Conservation (phyloP, 75 land plant species). For the Azolla pinnata region DNA sequence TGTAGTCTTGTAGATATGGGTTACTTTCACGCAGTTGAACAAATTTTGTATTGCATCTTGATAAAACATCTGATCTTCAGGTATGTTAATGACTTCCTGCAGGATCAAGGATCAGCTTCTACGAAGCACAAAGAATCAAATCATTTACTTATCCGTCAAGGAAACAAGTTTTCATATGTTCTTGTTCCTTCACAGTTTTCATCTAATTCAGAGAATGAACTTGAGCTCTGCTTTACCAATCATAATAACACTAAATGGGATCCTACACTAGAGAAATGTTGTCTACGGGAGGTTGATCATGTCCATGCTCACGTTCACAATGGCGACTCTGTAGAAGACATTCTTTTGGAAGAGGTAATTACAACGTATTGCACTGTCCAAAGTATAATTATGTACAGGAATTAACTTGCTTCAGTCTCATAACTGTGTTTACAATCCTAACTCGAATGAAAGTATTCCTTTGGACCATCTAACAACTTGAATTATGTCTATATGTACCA, state of each 20-base stretch:
- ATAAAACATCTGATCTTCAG: no score
- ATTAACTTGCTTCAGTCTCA: not conserved
- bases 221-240: constrained; percentile 20
- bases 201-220: constrained; percentile 2
- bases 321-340: constrained; percentile 25
- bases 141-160: constrained; percentile 21
- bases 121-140: constrained; percentile 19
- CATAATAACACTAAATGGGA: constrained; percentile 16
- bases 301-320: constrained; percentile 37
- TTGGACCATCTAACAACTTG: no score
- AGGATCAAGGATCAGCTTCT: no score
- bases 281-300: constrained; percentile 23
- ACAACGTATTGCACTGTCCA: constrained; percentile 1
- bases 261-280: constrained; percentile 18
- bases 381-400: not conserved
- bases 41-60: no score
- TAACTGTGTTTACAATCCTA: no score
- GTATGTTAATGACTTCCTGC: no score
- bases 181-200: constrained; percentile 13
- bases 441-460: no score
- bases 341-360: constrained; percentile 29
- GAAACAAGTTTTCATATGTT: constrained; percentile 20
- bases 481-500: no score
- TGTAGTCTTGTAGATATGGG: no score
- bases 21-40: no score